Evolutionary conservation across 768 basidiomycete species (phyloP).

Genomic region (Macrolepiota dolichaula): DNA sequence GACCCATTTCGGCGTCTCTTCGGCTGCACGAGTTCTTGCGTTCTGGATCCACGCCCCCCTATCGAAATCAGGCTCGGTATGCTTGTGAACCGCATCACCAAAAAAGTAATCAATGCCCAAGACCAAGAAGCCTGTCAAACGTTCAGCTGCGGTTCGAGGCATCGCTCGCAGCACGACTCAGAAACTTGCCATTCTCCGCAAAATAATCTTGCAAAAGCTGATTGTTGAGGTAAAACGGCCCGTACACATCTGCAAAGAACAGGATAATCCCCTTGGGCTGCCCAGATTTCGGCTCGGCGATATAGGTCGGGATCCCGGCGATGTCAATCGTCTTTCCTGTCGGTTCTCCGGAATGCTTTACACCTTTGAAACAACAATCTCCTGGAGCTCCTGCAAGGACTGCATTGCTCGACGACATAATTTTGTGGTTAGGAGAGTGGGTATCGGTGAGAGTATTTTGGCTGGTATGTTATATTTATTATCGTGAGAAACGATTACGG

Average conservation of each 20-base stretch:
- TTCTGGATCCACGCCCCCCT: conserved; percentile 39
- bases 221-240: conserved; percentile 56
- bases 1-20: conserved; percentile 48
- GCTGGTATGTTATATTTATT: neutral
- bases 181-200: conserved; percentile 48
- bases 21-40: conserved; percentile 29
- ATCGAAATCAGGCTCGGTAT: conserved; percentile 35
- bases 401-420: conserved; percentile 13
- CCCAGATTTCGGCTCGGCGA: conserved; percentile 46
- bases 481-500: neutral
- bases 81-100: conserved; percentile 47
- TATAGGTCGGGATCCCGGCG: conserved; percentile 48
- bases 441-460: neutral
- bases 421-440: neutral
- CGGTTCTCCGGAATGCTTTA: conserved; percentile 50
- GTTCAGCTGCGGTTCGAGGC: neutral
- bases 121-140: conserved; percentile 47
- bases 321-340: conserved; percentile 36
- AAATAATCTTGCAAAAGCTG: conserved; percentile 64
- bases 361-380: conserved; percentile 50
- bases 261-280: conserved; percentile 48
- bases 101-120: conserved; percentile 64
- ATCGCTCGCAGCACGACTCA: neutral
- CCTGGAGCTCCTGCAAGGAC: conserved; percentile 42
- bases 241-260: conserved; percentile 57